Evolutionary conservation across 2,329 filamentous ascomycete genomes (phyloP).

Genomic region (Trichoderma sp.): DNA sequence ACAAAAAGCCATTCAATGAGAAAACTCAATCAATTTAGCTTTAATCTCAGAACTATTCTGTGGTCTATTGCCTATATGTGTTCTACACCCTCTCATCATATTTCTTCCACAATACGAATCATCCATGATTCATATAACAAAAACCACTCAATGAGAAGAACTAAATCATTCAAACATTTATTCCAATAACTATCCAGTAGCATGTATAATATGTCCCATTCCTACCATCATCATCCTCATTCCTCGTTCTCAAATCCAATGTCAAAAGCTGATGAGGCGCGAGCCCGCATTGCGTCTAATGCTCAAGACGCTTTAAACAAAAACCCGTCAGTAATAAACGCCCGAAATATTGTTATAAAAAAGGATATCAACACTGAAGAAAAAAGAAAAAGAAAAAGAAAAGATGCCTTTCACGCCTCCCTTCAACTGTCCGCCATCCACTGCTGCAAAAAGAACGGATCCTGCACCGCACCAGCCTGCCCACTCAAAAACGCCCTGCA

Average conservation of each 20-base stretch:
- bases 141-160: background rate
- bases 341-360: background rate
- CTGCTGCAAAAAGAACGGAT: conserved; percentile 44
- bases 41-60: too few relatives aligned
- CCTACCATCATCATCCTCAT: background rate
- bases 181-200: background rate
- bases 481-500: conserved; percentile 51
- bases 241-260: background rate
- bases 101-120: too few relatives aligned
- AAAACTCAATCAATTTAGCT: too few relatives aligned
- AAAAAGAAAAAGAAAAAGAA: too few relatives aligned
- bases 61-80: too few relatives aligned
- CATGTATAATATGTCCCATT: background rate
- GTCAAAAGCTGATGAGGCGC: background rate
- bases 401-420: too few relatives aligned
- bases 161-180: background rate
- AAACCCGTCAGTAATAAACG: background rate
- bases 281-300: background rate
- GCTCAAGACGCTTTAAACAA: background rate
- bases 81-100: too few relatives aligned
- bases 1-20: too few relatives aligned
- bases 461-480: conserved; percentile 40
- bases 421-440: conserved; percentile 36
- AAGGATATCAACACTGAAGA: background rate
- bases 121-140: too few relatives aligned